Conservation (phyloP, 1,284 basidiomycete genomes). For the Farysia itapuensis region DNA sequence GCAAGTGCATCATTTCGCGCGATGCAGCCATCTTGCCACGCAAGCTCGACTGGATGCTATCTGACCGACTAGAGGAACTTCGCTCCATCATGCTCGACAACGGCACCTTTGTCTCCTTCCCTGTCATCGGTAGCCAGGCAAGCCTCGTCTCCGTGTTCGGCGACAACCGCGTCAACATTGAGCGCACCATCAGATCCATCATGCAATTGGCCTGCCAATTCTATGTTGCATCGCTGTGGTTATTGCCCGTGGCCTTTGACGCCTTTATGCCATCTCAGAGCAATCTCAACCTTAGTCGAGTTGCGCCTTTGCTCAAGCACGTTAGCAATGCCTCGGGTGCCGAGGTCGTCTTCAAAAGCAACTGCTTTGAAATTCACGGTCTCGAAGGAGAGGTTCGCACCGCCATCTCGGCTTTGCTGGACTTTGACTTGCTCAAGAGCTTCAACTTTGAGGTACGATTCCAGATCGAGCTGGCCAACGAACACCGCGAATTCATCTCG, state of each 20-base stretch:
- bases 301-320: conserved; percentile 81
- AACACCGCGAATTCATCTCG: conserved; percentile 92
- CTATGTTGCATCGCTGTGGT: conserved; percentile 94
- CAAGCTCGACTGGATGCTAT: conserved; percentile 97
- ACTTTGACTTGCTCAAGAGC: conserved; percentile 85
- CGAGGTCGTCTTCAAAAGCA: conserved; percentile 93
- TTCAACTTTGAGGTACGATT: conserved; percentile 98
- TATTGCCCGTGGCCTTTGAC: conserved; percentile 89
- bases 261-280: conserved; percentile 76
- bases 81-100: conserved; percentile 93
- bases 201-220: conserved; percentile 96
- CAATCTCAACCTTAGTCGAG: conserved; percentile 78
- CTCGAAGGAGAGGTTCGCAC: conserved; percentile 86
- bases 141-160: conserved; percentile 92
- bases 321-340: conserved; percentile 85
- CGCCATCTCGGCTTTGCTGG: conserved; percentile 82
- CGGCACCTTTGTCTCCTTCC: conserved; percentile 91
- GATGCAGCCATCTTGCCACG: conserved; percentile 92
- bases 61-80: conserved; percentile 85
- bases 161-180: conserved; percentile 90
- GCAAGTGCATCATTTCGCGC: conserved; percentile 84
- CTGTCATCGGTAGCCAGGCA: conserved; percentile 83
- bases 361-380: conserved; percentile 98
- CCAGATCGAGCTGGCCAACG: conserved; percentile 96
- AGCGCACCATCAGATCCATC: conserved; percentile 88